Conservation (phyloP, 345 rosid species). For the Eucalyptus regnans region DNA sequence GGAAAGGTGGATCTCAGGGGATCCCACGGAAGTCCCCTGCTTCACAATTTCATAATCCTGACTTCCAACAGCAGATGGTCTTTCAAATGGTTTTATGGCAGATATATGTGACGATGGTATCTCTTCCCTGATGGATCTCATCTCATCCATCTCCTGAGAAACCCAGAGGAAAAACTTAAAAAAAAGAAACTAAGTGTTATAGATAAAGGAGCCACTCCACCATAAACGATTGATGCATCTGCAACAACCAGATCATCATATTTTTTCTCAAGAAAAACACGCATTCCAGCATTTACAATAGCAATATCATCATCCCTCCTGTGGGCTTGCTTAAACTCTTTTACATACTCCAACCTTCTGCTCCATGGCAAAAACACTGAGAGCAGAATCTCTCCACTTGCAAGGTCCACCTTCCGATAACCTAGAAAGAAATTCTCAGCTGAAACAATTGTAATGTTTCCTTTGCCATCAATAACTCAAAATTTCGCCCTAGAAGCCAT, state of each 20-base stretch:
- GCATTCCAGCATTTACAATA: conserved; percentile 91
- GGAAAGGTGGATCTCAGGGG: conserved; percentile 68
- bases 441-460: conserved; percentile 33
- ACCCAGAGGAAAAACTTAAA: conserved; percentile 91
- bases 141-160: conserved; percentile 34
- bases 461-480: conserved; percentile 38
- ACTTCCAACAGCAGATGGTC: conserved; percentile 47
- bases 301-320: conserved; percentile 96
- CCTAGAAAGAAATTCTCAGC: conserved; percentile 82
- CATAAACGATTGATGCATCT: conserved; percentile 67
- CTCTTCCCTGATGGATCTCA: conserved; percentile 18
- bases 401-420: conserved; percentile 75
- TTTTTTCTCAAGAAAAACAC: conserved; percentile 53
- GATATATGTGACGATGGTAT: conserved; percentile 55
- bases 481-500: conserved; percentile 81
- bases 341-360: conserved; percentile 67
- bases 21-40: conserved; percentile 81
- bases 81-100: conserved; percentile 47
- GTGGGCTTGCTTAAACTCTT: conserved; percentile 96
- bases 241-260: conserved; percentile 35
- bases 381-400: conserved; percentile 49
- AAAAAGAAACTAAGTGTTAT: conserved; percentile 79
- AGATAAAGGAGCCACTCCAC: conserved; percentile 84
- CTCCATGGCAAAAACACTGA: conserved; percentile 88
- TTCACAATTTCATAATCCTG: conserved; percentile 69